Evolutionary conservation across 2,329 filamentous ascomycete species (phyloP), one percentile per base, ranked within the genome.

Genomic region (Coccinonectria pachysandricola): DNA sequence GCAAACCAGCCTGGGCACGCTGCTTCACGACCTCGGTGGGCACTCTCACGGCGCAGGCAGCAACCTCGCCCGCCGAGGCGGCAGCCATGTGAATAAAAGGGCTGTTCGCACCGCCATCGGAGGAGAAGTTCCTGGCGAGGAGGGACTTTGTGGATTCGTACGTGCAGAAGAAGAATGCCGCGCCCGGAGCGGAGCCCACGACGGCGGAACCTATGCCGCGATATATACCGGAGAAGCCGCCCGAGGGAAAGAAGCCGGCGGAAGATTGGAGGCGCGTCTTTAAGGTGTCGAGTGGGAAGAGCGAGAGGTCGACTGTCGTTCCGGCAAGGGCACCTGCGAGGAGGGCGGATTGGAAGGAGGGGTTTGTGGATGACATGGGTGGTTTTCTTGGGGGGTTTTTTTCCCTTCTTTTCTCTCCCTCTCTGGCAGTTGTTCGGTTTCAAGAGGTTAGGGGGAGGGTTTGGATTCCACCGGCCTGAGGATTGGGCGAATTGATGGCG

Each of bases 1-100:
- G 79, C 46, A 87, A 76, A 5, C 77, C 75, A 0, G 91, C 91
- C 59, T 98, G 91, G 11, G 91, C 87, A 32, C 92, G 71, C 65
- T 96, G 91, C 69, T 98, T 98, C 46, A 98, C 72, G 4, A 98
- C 91, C 53, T 98, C 91, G 0, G 87, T 96, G 7, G 91, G 91
- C 12, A 98, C 91, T 28, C 91, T 68, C 6, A 98, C 77, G 2
- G 86, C 76, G 56, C 91, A 98, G 1, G 91, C 92, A 3, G 88
- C 85, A 2, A 96, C 67, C 57, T 98, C 91, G 27, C 91, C 92
- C 23, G 87, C 50, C 22, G 75, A 82, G 1, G 87, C 91, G 2
- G 91, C 87, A 1, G 79, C 50, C 75, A 95, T 95, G 58, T 95
- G 87, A 19, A 69, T 62, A 19, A 69, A 35, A 12, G 56, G 51